Conservation (phyloP, 371 early-diverging fungal genomes). For the Mucor ambiguus region DNA sequence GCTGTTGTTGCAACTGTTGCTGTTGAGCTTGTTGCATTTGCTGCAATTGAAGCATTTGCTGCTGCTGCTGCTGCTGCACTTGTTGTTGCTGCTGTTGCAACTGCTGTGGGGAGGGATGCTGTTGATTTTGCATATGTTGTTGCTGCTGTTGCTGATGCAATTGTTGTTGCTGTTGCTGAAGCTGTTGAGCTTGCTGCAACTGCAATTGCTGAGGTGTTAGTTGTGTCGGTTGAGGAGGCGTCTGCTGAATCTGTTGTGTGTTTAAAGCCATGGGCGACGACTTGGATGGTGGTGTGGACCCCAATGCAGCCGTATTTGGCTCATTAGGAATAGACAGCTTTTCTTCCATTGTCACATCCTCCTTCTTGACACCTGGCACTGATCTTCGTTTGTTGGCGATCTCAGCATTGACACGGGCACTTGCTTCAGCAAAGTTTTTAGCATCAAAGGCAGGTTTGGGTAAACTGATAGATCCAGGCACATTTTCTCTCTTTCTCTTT, state of each 20-base stretch:
- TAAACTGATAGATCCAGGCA: slow-evolving; percentile 42
- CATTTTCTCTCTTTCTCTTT: slow-evolving; percentile 46
- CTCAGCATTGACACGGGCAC: slow-evolving; percentile 25
- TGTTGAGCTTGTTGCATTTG: slow-evolving; percentile 16
- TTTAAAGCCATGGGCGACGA: slow-evolving; percentile 10
- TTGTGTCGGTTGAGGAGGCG: slow-evolving; percentile 20
- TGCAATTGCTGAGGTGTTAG: slow-evolving; percentile 29
- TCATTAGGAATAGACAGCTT: background rate
- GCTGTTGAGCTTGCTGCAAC: slow-evolving; percentile 25
- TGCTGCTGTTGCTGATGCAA: slow-evolving; percentile 2
- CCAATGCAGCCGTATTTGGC: background rate
- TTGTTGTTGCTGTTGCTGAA: slow-evolving; percentile 19
- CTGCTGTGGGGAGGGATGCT: slow-evolving; percentile 12
- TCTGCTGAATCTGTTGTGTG: slow-evolving; percentile 22
- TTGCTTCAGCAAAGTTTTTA: slow-evolving; percentile 34
- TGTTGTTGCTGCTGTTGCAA: slow-evolving; percentile 21
- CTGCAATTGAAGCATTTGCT: slow-evolving; percentile 22
- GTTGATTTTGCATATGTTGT: slow-evolving; percentile 7
- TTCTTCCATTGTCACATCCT: slow-evolving; percentile 8
- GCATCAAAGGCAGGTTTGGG: slow-evolving; percentile 46
- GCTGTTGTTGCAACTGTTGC: background rate
- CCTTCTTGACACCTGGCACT: slow-evolving; percentile 13
- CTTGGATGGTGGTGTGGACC: slow-evolving; percentile 5
- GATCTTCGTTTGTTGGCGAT: slow-evolving; percentile 22
- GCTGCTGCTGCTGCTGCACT: slow-evolving; percentile 23